phyloP scores from a whole-genome alignment of 768 basidiomycete genomes.

The Austroboletus festivus region DNA sequence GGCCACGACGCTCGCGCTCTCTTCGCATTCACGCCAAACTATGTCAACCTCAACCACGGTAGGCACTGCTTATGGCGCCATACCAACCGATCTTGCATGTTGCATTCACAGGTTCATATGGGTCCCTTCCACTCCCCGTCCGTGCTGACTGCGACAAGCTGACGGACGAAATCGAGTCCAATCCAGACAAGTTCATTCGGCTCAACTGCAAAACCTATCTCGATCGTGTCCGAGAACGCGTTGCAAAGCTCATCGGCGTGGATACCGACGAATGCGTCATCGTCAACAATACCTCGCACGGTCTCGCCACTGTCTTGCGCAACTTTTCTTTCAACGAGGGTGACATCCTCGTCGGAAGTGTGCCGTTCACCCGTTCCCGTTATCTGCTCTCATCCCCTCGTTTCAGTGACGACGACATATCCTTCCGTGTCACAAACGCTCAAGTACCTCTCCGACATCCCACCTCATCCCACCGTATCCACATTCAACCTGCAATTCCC shows the following conservation, averaged over 20 bases:
- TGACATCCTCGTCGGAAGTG: slow-evolving; percentile 59
- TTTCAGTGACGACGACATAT: slow-evolving; percentile 56
- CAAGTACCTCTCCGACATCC: slow-evolving; percentile 51
- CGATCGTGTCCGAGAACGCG: slow-evolving; percentile 38
- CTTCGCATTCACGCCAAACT: slow-evolving; percentile 55
- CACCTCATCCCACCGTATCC: slow-evolving; percentile 50
- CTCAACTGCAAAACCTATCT: slow-evolving; percentile 36
- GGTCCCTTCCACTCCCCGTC: slow-evolving; percentile 54
- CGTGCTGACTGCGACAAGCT: slow-evolving; percentile 42
- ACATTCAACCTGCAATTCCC: slow-evolving; percentile 55
- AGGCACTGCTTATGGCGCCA: too few relatives aligned
- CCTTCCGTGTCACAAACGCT: slow-evolving; percentile 49
- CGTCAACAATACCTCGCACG: slow-evolving; percentile 30
- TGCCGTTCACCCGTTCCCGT: not conserved
- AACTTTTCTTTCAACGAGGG: slow-evolving; percentile 53
- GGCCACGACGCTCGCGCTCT: slow-evolving; percentile 54
- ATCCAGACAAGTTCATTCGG: slow-evolving; percentile 55
- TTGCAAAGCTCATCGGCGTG: slow-evolving; percentile 51
- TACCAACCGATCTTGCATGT: too few relatives aligned
- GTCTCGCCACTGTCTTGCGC: slow-evolving; percentile 59
- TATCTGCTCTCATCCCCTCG: not conserved
- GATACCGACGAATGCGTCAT: slow-evolving; percentile 58
- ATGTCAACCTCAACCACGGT: slow-evolving; percentile 69
- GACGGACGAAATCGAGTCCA: slow-evolving; percentile 43
- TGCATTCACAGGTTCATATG: slow-evolving; percentile 50